A percentile compares a stretch with the other conserved stretches of the same genome.
Evolutionary conservation across 2,329 filamentous ascomycete genomes (phyloP).

Genomic region (Lachnellula cervina): DNA sequence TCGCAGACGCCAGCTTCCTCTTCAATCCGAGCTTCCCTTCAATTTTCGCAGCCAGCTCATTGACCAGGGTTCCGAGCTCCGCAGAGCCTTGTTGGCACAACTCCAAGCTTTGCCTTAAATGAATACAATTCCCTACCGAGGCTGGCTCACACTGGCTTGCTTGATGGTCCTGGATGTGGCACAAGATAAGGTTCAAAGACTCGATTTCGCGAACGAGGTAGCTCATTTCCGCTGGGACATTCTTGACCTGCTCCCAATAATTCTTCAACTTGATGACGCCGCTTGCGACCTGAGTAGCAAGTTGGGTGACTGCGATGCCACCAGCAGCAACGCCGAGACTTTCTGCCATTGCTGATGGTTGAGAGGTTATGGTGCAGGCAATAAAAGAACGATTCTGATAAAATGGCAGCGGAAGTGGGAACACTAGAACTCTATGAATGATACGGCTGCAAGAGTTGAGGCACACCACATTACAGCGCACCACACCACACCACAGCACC

Average conservation of each 20-base stretch:
- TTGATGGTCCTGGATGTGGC: background rate
- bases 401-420: background rate
- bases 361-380: background rate
- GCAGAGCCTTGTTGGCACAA: conserved; percentile 2
- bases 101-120: background rate
- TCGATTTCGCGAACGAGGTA: conserved; percentile 10
- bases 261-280: conserved; percentile 9
- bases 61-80: background rate
- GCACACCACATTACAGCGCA: too few species aligned
- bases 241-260: conserved; percentile 9
- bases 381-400: background rate
- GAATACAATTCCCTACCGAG: background rate
- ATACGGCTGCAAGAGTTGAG: too few species aligned
- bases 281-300: conserved; percentile 3
- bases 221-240: conserved; percentile 11
- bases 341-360: conserved; percentile 5
- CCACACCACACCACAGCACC: too few species aligned
- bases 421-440: background rate
- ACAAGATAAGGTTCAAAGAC: conserved; percentile 3
- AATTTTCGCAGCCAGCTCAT: background rate
- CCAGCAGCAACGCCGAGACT: conserved; percentile 4
- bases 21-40: background rate
- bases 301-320: conserved; percentile 2
- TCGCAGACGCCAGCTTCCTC: conserved; percentile 4
- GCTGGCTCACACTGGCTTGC: background rate